phyloP scores from a whole-genome alignment of 1,284 basidiomycete genomes.

The Sporisorium exsertum region DNA sequence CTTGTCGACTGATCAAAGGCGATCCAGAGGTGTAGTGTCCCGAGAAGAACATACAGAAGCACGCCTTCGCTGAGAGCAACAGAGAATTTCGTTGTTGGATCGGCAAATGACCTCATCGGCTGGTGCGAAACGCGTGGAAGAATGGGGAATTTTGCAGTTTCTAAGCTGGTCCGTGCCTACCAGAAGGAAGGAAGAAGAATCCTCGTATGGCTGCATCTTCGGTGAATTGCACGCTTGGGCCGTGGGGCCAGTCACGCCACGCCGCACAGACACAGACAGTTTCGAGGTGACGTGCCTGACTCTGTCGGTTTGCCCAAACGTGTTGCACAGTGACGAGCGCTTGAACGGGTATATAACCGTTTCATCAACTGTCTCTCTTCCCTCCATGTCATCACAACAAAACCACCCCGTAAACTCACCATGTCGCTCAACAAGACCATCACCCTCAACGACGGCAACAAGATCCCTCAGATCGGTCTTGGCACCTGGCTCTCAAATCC shows the following conservation, averaged over 20 bases:
- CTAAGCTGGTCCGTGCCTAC: conserved; percentile 28
- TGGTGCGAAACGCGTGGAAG: conserved; percentile 30
- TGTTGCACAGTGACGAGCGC: not conserved
- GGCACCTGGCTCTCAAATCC: conserved; percentile 85
- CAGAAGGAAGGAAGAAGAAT: not conserved
- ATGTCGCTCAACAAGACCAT: conserved; percentile 61
- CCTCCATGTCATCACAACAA: not conserved
- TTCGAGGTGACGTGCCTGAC: not conserved
- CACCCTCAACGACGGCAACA: conserved; percentile 66
- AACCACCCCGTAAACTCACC: no score
- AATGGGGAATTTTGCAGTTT: conserved; percentile 6
- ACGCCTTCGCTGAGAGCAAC: not conserved
- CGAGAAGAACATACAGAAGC: not conserved
- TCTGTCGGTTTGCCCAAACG: not conserved
- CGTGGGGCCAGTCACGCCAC: conserved; percentile 16
- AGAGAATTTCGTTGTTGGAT: conserved; percentile 18
- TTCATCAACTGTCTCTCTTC: not conserved
- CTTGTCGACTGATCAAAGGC: no score
- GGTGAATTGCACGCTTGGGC: conserved; percentile 5
- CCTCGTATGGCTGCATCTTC: conserved; percentile 10
- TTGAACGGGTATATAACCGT: not conserved
- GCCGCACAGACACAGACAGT: not conserved
- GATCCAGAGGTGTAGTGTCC: no score
- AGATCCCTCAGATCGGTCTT: conserved; percentile 73
- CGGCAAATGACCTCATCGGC: conserved; percentile 30